phyloP scores from a whole-genome alignment of 345 rosid genomes.

The Fremontodendron californicum region DNA sequence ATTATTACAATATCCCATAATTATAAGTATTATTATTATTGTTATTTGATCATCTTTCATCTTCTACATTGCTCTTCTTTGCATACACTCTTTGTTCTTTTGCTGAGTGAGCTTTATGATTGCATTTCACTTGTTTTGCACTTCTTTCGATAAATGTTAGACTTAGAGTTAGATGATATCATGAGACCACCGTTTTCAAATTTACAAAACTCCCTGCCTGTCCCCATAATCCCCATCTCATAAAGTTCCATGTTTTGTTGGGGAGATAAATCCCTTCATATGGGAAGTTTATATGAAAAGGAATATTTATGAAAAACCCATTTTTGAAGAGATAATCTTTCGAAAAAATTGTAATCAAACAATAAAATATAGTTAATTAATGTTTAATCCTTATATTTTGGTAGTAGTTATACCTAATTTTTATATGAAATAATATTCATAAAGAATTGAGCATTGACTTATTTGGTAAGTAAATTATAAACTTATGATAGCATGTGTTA shows the following conservation, averaged over 20 bases:
- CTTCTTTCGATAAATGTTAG: background rate
- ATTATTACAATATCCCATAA: background rate
- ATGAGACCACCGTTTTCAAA: background rate
- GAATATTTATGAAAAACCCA: background rate
- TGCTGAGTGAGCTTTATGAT: background rate
- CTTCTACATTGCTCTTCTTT: background rate
- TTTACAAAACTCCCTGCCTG: background rate
- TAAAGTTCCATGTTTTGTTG: background rate
- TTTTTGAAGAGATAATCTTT: background rate
- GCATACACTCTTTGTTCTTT: constrained; percentile 2
- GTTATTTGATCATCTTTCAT: background rate
- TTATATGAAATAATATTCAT: no score
- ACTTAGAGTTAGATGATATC: background rate
- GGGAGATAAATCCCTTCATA: background rate
- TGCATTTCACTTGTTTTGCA: constrained; percentile 11
- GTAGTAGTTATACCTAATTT: background rate
- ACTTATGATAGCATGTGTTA: background rate
- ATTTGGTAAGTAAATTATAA: background rate
- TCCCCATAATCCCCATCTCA: background rate
- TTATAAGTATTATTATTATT: background rate
- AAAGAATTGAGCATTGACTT: background rate
- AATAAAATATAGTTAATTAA: background rate
- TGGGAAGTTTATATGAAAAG: background rate
- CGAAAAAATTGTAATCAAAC: background rate
- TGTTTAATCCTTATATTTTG: background rate